Evolutionary conservation across 2,329 filamentous ascomycete genomes (phyloP).

Genomic region (Teratosphaeria destructans): DNA sequence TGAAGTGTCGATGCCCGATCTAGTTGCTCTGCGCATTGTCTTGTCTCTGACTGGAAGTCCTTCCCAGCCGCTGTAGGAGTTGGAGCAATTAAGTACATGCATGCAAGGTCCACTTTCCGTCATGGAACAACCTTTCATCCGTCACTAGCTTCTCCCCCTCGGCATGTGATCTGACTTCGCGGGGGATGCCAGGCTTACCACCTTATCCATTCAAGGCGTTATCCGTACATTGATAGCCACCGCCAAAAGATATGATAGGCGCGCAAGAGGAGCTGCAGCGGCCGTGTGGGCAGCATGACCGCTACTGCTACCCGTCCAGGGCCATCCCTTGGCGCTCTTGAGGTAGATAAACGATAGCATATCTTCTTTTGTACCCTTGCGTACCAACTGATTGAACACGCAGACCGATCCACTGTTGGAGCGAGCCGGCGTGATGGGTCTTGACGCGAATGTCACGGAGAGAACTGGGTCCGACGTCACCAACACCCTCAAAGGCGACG

Average conservation of each 20-base stretch:
- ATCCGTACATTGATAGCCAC: not conserved
- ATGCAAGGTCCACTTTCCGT: too few species aligned
- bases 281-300: not conserved
- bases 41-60: too few species aligned
- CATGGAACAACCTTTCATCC: not conserved
- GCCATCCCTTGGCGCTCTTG: not conserved
- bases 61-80: too few species aligned
- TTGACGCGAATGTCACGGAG: not conserved
- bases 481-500: slow-evolving; percentile 14
- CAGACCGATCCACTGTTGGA: not conserved
- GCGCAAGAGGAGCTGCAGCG: not conserved
- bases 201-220: not conserved
- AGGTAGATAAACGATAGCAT: not conserved
- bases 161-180: not conserved
- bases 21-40: too few species aligned
- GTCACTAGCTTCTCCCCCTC: not conserved
- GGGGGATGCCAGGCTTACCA: not conserved
- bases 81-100: too few species aligned
- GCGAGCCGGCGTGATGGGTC: not conserved
- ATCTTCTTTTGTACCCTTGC: not conserved
- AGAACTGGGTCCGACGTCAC: not conserved
- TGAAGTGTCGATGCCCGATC: too few species aligned
- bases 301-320: not conserved
- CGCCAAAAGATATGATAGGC: not conserved
- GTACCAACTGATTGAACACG: not conserved